Percentiles rank a stretch among this genome's conserved stretches.
Conservation (phyloP, 331 rosid species). For the Quercus lobata region DNA sequence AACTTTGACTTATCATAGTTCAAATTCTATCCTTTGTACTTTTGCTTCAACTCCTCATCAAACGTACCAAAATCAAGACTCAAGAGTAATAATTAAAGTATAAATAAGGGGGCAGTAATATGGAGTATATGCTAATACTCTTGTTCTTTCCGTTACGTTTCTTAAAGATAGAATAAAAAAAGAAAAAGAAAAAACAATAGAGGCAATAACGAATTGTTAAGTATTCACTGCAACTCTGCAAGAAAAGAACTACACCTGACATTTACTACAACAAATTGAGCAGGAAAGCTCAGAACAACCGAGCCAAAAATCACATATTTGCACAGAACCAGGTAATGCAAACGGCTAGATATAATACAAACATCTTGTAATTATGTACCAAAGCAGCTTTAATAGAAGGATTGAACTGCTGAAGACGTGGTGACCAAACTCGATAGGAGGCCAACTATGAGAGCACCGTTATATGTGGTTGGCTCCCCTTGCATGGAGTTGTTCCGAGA, state of each 20-base stretch:
- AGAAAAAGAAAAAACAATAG: neutral
- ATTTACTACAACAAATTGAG: slow-evolving; percentile 14
- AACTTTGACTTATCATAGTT: neutral
- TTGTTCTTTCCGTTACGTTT: neutral
- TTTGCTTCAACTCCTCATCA: too few relatives aligned
- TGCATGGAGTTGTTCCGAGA: slow-evolving; percentile 85
- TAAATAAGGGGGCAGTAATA: neutral
- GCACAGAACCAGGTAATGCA: slow-evolving; percentile 15
- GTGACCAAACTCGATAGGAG: slow-evolving; percentile 95
- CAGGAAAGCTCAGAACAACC: slow-evolving; percentile 25
- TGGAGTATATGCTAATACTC: neutral
- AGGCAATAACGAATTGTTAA: slow-evolving; percentile 10
- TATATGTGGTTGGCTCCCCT: slow-evolving; percentile 89
- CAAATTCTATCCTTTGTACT: neutral
- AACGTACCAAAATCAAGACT: neutral
- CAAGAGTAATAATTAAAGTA: neutral
- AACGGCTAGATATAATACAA: slow-evolving; percentile 27
- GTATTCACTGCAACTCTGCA: neutral
- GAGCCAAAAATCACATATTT: slow-evolving; percentile 5
- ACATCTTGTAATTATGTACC: neutral
- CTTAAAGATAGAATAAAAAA: neutral
- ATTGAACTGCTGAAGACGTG: slow-evolving; percentile 69
- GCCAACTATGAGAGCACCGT: slow-evolving; percentile 79
- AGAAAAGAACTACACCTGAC: neutral
- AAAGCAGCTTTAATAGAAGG: slow-evolving; percentile 48